Percentiles rank a stretch among this genome's conserved stretches.
Evolutionary conservation across 2,329 filamentous ascomycete genomes (phyloP).

Genomic region (Alternaria panax): DNA sequence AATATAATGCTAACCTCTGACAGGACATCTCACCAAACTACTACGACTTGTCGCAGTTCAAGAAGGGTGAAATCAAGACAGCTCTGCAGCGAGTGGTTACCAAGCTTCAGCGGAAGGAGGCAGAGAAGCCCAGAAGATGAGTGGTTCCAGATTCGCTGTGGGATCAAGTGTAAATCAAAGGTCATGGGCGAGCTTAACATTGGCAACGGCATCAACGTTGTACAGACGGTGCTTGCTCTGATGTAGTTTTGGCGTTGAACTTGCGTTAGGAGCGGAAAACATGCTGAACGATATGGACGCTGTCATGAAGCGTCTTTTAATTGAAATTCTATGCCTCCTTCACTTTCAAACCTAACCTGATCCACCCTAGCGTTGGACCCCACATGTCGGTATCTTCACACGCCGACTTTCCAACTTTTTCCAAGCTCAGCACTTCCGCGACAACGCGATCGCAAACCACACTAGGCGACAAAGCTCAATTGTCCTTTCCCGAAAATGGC

Average conservation of each 20-base stretch:
- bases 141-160: neutral
- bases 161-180: neutral
- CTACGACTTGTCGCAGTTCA: conserved; percentile 84
- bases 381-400: conserved; percentile 16
- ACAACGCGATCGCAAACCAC: conserved; percentile 26
- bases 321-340: neutral
- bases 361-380: conserved; percentile 18
- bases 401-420: conserved; percentile 44
- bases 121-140: conserved; percentile 29
- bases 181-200: neutral
- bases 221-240: neutral
- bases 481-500: conserved; percentile 31
- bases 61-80: conserved; percentile 83
- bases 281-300: neutral
- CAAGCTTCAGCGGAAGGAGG: conserved; percentile 62
- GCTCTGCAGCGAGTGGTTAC: conserved; percentile 63
- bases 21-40: conserved; percentile 93
- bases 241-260: neutral
- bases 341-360: conserved; percentile 2
- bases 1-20: conserved; percentile 15
- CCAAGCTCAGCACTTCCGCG: conserved; percentile 20
- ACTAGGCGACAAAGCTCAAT: conserved; percentile 1
- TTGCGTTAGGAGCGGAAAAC: neutral
- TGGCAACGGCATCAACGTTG: neutral
- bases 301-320: neutral